These are phyloP conservation scores for Zygosaccharomyces bisporus DNA, from an alignment of 805 yeast species.

Conservation along the genomic window DNA sequence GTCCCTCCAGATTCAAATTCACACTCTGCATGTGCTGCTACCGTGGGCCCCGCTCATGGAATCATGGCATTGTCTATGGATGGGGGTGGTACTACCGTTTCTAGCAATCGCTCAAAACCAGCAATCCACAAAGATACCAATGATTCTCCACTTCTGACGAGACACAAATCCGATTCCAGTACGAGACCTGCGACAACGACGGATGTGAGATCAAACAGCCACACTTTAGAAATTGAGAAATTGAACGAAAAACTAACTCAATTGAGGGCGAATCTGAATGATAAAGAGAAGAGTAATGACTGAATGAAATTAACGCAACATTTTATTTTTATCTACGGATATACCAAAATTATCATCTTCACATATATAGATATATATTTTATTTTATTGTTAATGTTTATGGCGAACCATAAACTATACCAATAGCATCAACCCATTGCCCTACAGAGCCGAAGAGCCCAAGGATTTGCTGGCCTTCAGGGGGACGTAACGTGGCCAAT, in stretches of 20 bases:
- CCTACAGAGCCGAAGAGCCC: conserved; percentile 73
- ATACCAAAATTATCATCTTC: background rate
- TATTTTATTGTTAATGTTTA: conserved; percentile 1
- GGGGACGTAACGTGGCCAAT: conserved; percentile 55
- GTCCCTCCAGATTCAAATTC: background rate
- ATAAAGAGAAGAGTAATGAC: conserved; percentile 9
- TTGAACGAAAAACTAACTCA: conserved; percentile 34
- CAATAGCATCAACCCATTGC: conserved; percentile 71
- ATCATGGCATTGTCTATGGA: conserved; percentile 1
- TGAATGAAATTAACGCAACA: conserved; percentile 1
- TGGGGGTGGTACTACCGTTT: conserved; percentile 19
- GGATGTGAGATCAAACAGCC: conserved; percentile 7
- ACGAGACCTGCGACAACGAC: conserved; percentile 10
- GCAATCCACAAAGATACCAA: conserved; percentile 5
- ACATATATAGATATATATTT: conserved; percentile 3
- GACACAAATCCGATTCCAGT: conserved; percentile 5
- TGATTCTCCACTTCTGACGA: conserved; percentile 15
- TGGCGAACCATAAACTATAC: conserved; percentile 50
- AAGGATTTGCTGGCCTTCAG: conserved; percentile 54
- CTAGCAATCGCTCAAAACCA: conserved; percentile 16
- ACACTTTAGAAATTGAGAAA: conserved; percentile 28
- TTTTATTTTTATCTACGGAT: background rate
- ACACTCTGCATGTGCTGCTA: background rate
- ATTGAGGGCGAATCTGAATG: conserved; percentile 17
- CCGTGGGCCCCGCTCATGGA: conserved; percentile 2